Evolutionary conservation across 2,329 filamentous ascomycete species (phyloP).

Genomic region (Sporothrix brasiliensis): DNA sequence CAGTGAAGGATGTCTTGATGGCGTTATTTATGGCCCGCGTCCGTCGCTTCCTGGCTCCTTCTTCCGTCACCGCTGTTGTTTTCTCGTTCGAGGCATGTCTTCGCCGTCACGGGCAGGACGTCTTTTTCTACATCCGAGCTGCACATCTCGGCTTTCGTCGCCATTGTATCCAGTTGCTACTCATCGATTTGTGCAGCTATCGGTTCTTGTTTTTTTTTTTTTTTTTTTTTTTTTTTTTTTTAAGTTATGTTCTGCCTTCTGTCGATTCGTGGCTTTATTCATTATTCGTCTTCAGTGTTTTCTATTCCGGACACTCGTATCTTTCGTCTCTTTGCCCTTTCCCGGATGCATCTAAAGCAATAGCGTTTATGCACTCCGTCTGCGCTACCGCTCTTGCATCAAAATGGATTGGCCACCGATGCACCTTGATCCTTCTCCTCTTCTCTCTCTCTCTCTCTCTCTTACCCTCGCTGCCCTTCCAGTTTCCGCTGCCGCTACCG

Average conservation of each 20-base stretch:
- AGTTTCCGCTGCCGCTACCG: slow-evolving; percentile 2
- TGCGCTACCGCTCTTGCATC: background rate
- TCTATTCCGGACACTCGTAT: background rate
- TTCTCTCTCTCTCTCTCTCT: background rate
- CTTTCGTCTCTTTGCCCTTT: background rate
- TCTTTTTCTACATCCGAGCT: slow-evolving; percentile 1
- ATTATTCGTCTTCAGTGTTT: too few species aligned
- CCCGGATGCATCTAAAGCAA: slow-evolving; percentile 16
- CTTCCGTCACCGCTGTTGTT: background rate
- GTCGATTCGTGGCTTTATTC: background rate
- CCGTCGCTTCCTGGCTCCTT: background rate
- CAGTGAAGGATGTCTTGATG: background rate
- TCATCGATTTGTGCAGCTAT: background rate
- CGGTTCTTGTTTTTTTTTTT: background rate
- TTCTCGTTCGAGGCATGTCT: slow-evolving; percentile 7
- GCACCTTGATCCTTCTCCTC: background rate
- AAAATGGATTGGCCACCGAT: slow-evolving; percentile 9
- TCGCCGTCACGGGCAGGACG: slow-evolving; percentile 5
- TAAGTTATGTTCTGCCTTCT: background rate
- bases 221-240: background rate
- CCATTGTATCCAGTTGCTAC: background rate
- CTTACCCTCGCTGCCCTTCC: background rate
- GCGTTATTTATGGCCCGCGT: background rate
- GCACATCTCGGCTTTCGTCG: slow-evolving; percentile 1
- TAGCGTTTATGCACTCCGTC: slow-evolving; percentile 21